phyloP scores from a whole-genome alignment of 225 moss, liverwort and hornwort genomes.

The Pseudoscleropodium purum region DNA sequence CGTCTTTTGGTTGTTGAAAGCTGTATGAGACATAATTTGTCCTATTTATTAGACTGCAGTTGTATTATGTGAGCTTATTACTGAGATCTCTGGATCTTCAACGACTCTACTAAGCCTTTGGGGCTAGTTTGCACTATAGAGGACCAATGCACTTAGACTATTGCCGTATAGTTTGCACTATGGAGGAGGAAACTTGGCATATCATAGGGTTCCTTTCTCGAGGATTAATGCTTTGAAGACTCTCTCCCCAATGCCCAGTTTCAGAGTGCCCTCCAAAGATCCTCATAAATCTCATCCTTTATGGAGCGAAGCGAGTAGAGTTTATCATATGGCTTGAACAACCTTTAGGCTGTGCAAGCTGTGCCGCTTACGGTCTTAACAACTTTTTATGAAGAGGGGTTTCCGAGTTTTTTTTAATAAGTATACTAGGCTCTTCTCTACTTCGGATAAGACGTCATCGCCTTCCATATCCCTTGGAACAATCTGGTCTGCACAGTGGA shows the following conservation, averaged over 20 bases:
- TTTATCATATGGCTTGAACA: neutral
- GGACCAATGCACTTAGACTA: neutral
- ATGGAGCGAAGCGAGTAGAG: neutral
- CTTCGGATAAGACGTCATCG: neutral
- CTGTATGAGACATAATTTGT: neutral
- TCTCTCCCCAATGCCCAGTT: neutral
- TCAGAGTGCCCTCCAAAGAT: neutral
- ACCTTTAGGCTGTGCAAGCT: neutral
- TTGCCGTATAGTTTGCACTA: neutral
- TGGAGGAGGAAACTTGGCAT: neutral
- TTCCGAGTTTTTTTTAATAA: too few species aligned
- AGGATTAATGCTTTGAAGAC: neutral
- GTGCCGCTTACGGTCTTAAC: neutral
- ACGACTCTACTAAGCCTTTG: neutral
- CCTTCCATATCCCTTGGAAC: neutral
- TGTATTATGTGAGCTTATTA: neutral
- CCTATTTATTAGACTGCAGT: neutral
- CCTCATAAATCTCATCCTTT: neutral
- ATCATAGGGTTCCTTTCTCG: neutral
- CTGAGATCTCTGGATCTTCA: neutral
- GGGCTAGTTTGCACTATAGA: neutral
- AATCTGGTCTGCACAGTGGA: neutral
- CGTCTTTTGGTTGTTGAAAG: neutral
- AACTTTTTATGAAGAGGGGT: neutral
- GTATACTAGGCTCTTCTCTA: neutral